Base-by-base conservation (phyloP, 352 stramenopile species). In the Globisporangium mamillatum region DNA sequence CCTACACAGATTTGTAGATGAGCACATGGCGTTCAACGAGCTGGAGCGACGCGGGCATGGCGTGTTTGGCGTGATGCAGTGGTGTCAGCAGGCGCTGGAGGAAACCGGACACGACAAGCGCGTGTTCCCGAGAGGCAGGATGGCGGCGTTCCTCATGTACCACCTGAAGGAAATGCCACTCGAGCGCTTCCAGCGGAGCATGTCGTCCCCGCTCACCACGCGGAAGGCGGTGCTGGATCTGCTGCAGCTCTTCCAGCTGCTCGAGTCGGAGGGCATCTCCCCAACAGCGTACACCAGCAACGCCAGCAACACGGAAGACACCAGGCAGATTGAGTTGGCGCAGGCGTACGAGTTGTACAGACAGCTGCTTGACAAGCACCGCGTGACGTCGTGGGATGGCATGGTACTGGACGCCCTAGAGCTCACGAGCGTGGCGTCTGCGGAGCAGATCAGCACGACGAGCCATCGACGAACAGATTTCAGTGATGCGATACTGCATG, bases 21-120 rank as follows among this genome's bases (percentile, higher is more conserved):
- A 70, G 25, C 56, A 73, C 24, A 52, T 68, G 41, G 55, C 83
- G 48, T 88, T 88, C 50, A 79, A 93, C 58, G 81, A 82, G 60
- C 78, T 94, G 10, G 86, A 92, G 72, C 86, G 86, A 36, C 76
- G 74, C 29, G 86, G 86, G 29, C 86, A 94, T 64, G 78, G 74
- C 48, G 62, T 91, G 52, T 82, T 77, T 53, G 70, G 78, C 20
- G 64, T 88, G 24, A 67, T 73, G 66, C 82, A 92, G 67, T 93
- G 88, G 71, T 89, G 80, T 36, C 84, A 87, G 66, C 67, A 88
- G 60, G 78, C 85, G 57, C 69, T 94, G 32, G 77, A 90, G 27
- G 86, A 94, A 64, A 80, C 77, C 7, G 77, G 81, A 9, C 68
- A 68, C n/a, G 75, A 89, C n/a, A 75, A 66, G 55, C 84, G 81